These are phyloP conservation scores for Cladosporium sp. DNA, from an alignment of 2,329 filamentous ascomycete genomes.

Conservation along the genomic window DNA sequence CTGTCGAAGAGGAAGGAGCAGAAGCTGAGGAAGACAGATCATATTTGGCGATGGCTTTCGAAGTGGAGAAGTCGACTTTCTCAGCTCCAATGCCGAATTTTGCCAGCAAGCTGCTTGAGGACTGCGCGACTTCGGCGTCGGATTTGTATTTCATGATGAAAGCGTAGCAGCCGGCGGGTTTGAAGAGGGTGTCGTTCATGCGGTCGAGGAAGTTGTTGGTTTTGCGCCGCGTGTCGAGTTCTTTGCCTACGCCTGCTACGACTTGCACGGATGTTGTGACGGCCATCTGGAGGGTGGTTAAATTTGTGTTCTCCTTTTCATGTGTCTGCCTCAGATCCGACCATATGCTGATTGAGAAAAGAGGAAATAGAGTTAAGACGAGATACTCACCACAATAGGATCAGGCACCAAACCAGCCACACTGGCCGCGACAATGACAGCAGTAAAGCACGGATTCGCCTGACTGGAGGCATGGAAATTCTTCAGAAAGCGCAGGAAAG, in stretches of 20 bases:
- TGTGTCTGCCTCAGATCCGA: too few relatives aligned
- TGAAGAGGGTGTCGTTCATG: constrained; percentile 55
- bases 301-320: neutral
- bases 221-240: constrained; percentile 34
- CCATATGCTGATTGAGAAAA: too few relatives aligned
- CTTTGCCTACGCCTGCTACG: constrained; percentile 39
- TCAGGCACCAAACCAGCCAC: constrained; percentile 33
- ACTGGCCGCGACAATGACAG: constrained; percentile 28
- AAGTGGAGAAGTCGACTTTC: constrained; percentile 34
- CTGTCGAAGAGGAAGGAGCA: neutral
- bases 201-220: constrained; percentile 53
- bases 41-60: constrained; percentile 30
- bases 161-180: constrained; percentile 52
- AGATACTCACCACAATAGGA: neutral
- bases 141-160: constrained; percentile 44
- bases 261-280: constrained; percentile 44
- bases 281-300: constrained; percentile 40
- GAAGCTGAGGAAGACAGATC: neutral
- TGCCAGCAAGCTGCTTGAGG: neutral
- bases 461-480: constrained; percentile 43
- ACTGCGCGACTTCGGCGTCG: constrained; percentile 17
- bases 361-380: too few relatives aligned
- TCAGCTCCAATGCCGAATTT: constrained; percentile 18
- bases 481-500: constrained; percentile 48
- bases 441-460: constrained; percentile 31